Conservation (phyloP, 23 red algal genomes). For the Gracilaria domingensis region DNA sequence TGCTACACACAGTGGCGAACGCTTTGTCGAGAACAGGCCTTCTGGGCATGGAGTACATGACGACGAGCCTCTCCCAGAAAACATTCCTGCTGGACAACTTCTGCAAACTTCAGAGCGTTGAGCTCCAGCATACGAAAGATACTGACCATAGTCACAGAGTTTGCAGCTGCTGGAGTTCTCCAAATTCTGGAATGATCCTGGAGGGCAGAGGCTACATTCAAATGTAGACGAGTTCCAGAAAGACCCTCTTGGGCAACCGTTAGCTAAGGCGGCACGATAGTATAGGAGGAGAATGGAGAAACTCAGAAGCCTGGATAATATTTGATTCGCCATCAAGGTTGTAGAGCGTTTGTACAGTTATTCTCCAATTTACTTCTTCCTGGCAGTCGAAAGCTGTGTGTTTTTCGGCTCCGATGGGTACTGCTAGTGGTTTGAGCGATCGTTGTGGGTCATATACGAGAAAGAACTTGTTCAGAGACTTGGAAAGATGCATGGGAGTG, state of each 20-base stretch:
- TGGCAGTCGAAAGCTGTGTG: too few species aligned
- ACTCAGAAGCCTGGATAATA: too few species aligned
- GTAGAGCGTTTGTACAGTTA: too few species aligned
- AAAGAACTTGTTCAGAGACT: too few species aligned
- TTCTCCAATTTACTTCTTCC: too few species aligned
- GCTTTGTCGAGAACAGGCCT: background rate
- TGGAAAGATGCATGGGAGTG: too few species aligned
- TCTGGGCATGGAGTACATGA: slow-evolving; percentile 7
- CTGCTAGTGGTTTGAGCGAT: too few species aligned
- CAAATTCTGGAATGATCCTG: background rate
- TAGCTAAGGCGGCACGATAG: too few species aligned
- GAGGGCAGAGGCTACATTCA: background rate
- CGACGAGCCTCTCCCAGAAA: background rate
- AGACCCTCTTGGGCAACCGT: slow-evolving; percentile 26
- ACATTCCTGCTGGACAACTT: background rate
- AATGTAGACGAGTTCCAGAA: background rate
- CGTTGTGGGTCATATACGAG: too few species aligned
- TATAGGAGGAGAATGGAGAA: too few species aligned
- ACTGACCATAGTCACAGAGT: background rate
- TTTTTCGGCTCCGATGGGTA: too few species aligned
- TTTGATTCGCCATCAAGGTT: too few species aligned
- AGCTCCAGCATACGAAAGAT: background rate
- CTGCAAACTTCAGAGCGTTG: background rate
- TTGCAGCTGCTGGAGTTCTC: background rate
- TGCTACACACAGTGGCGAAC: background rate